phyloP scores from a whole-genome alignment of 202 grass and related monocot species.

The Zoysia matrella region DNA sequence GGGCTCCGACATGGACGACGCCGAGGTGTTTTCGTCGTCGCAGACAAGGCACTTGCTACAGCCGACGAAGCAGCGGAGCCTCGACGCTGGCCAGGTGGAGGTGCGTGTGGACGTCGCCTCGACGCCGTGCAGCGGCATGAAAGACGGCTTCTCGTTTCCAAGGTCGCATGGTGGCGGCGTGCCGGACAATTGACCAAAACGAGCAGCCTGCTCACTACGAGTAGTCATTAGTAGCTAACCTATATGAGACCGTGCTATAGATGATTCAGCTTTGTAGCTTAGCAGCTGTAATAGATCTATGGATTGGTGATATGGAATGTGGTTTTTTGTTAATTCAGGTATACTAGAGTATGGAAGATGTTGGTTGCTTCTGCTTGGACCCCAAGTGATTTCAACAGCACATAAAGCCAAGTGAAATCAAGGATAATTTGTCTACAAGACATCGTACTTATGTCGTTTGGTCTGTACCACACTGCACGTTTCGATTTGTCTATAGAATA shows the following conservation, averaged over 20 bases:
- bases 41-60: conserved; percentile 51
- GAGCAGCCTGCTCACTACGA: neutral
- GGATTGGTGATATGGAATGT: neutral
- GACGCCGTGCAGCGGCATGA: conserved; percentile 21
- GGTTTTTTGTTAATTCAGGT: neutral
- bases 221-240: neutral
- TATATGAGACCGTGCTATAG: neutral
- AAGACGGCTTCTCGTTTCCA: conserved; percentile 66
- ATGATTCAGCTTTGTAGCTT: neutral
- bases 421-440: no score
- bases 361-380: neutral
- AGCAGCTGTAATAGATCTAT: conserved; percentile 20
- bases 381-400: conserved; percentile 8
- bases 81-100: conserved; percentile 22
- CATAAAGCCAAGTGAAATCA: neutral
- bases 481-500: no score
- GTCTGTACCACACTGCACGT: no score
- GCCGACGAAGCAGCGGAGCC: conserved; percentile 52
- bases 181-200: conserved; percentile 36
- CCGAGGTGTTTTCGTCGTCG: conserved; percentile 39
- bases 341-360: neutral
- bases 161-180: conserved; percentile 37
- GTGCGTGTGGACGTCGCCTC: conserved; percentile 36
- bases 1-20: conserved; percentile 55
- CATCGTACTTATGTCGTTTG: no score